Evolutionary conservation across 129 eudicot genomes (phyloP).

Genomic region (Pseudognaphalium luteoalbum): DNA sequence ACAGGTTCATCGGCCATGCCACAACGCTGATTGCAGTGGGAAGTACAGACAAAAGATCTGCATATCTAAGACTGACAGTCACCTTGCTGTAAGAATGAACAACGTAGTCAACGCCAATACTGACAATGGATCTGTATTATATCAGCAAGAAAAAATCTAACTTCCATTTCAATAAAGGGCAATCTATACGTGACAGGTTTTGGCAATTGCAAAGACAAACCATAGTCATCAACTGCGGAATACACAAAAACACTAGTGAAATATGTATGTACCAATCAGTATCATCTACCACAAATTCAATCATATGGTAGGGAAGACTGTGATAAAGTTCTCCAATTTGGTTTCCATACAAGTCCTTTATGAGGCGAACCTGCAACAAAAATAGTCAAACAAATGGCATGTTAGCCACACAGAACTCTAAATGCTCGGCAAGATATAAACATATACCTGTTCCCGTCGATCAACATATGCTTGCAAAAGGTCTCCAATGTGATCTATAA

Average conservation of each 20-base stretch:
- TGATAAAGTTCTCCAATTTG: constrained; percentile 88
- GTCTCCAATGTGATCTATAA: constrained; percentile 87
- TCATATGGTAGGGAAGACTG: constrained; percentile 87
- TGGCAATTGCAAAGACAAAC: neutral
- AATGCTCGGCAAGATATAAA: neutral
- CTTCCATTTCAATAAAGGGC: neutral
- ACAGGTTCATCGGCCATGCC: constrained; percentile 78
- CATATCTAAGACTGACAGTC: constrained; percentile 76
- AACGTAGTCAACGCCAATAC: neutral
- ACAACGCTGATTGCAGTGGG: constrained; percentile 79
- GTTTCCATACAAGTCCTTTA: constrained; percentile 86
- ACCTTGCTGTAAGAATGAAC: constrained; percentile 59
- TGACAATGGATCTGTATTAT: neutral
- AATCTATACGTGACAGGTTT: neutral
- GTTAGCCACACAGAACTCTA: neutral
- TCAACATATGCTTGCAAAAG: constrained; percentile 90
- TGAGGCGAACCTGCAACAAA: constrained; percentile 71
- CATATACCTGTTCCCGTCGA: constrained; percentile 83
- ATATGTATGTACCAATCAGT: constrained; percentile 60
- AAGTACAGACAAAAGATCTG: constrained; percentile 67
- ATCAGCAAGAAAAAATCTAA: neutral
- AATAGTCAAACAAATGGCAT: constrained; percentile 18
- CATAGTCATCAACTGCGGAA: neutral
- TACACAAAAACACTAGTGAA: neutral
- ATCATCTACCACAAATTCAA: constrained; percentile 74